Evolutionary conservation across 805 yeast genomes (phyloP).

Genomic region (Scheffersomyces amazonensis): DNA sequence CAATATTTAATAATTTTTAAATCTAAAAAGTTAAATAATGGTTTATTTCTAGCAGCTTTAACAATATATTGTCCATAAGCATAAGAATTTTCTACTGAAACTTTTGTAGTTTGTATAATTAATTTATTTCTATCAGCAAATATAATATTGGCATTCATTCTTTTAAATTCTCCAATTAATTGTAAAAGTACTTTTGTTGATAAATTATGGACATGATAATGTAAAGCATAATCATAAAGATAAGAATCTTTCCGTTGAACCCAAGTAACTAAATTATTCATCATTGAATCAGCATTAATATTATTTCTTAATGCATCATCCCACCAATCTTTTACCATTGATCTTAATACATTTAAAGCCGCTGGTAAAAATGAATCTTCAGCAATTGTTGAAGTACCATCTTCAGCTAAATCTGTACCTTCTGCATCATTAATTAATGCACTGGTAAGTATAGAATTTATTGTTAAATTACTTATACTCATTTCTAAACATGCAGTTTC

Average conservation of each 20-base stretch:
- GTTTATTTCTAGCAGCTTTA: constrained; percentile 74
- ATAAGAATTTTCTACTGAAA: constrained; percentile 79
- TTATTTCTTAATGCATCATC: constrained; percentile 73
- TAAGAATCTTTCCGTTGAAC: constrained; percentile 71
- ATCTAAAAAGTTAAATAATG: constrained; percentile 80
- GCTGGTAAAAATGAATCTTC: constrained; percentile 80
- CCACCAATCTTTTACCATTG: constrained; percentile 89
- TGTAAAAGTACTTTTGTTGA: constrained; percentile 81
- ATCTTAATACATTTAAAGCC: constrained; percentile 67
- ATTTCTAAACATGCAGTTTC: constrained; percentile 76
- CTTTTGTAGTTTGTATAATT: constrained; percentile 69
- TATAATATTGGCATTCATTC: constrained; percentile 75
- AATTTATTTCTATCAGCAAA: constrained; percentile 78
- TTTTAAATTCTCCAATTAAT: constrained; percentile 71
- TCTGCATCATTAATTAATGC: constrained; percentile 83
- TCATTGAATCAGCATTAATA: constrained; percentile 75
- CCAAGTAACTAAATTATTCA: constrained; percentile 83
- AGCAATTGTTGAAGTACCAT: constrained; percentile 54
- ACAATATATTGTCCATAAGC: constrained; percentile 86
- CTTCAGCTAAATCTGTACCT: constrained; percentile 72
- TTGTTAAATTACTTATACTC: constrained; percentile 71
- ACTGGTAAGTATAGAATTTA: constrained; percentile 85
- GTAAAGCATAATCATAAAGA: constrained; percentile 74
- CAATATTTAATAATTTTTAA: constrained; percentile 73
- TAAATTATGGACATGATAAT: constrained; percentile 83